These are phyloP conservation scores for Candida cerambycidarum DNA, from an alignment of 805 yeast genomes.

Conservation along the genomic window DNA sequence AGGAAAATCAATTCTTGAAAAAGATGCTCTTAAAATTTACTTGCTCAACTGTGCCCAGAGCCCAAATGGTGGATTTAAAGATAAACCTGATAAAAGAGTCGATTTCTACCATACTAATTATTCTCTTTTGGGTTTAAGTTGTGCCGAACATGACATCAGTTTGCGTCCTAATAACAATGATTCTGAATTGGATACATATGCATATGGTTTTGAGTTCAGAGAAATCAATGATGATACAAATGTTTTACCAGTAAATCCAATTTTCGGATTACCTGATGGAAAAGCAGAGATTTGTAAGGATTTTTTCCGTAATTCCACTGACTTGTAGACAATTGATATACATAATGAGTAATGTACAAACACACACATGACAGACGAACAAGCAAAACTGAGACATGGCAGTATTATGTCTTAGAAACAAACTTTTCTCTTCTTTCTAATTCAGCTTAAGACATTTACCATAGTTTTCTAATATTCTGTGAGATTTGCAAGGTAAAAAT, in stretches of 20 bases:
- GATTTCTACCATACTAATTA: constrained; percentile 94
- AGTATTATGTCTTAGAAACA: background rate
- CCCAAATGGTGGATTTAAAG: constrained; percentile 71
- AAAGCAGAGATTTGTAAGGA: constrained; percentile 29
- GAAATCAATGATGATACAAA: constrained; percentile 14
- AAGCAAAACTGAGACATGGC: too few species aligned
- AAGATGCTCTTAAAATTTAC: constrained; percentile 62
- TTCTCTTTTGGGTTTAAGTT: constrained; percentile 70
- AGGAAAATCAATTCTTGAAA: constrained; percentile 39
- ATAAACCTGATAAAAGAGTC: constrained; percentile 78
- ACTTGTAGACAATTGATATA: background rate
- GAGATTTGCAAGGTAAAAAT: background rate
- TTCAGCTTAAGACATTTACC: too few species aligned
- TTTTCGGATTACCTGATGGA: constrained; percentile 31
- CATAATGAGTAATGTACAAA: background rate
- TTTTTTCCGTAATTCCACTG: constrained; percentile 10
- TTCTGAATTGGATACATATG: constrained; percentile 12
- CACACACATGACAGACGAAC: too few species aligned
- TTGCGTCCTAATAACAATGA: too few species aligned
- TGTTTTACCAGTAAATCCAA: constrained; percentile 25
- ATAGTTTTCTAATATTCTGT: background rate
- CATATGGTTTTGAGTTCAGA: constrained; percentile 18
- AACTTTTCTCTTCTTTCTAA: background rate
- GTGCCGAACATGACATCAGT: constrained; percentile 47
- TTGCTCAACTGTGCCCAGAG: constrained; percentile 77